These are phyloP conservation scores for Simmondsia chinensis DNA, from an alignment of 148 eudicot genomes.

Conservation along the genomic window DNA sequence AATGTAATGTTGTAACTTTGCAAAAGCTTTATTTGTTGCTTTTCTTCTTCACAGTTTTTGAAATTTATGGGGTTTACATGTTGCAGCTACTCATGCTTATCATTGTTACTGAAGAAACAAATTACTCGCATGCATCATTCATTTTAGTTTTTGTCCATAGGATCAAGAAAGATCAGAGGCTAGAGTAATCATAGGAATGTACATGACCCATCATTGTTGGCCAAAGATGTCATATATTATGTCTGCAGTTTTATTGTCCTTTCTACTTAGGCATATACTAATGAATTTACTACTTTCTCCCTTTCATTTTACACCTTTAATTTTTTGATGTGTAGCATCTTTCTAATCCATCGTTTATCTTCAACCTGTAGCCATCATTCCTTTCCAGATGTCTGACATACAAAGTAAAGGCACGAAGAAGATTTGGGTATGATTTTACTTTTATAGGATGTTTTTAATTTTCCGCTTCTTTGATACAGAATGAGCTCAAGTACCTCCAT, in stretches of 20 bases:
- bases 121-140: too few relatives aligned
- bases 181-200: too few relatives aligned
- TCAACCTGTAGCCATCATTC: slow-evolving; percentile 59
- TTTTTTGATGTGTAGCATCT: not conserved
- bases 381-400: slow-evolving; percentile 66
- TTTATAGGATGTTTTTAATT: too few relatives aligned
- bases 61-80: too few relatives aligned
- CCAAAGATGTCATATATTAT: not conserved
- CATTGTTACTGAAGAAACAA: too few relatives aligned
- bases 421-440: slow-evolving; percentile 37
- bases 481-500: too few relatives aligned
- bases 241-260: not conserved
- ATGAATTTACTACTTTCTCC: not conserved
- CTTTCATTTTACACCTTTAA: not conserved
- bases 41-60: not conserved
- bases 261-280: not conserved
- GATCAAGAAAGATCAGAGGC: too few relatives aligned
- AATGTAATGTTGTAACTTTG: slow-evolving; percentile 38
- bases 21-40: not conserved
- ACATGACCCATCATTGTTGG: too few relatives aligned
- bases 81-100: too few relatives aligned
- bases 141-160: too few relatives aligned
- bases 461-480: too few relatives aligned
- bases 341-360: slow-evolving; percentile 14
- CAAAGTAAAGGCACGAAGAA: slow-evolving; percentile 62